Conservation (phyloP, 73 alveolate genomes). For the Breviolum minutum region DNA sequence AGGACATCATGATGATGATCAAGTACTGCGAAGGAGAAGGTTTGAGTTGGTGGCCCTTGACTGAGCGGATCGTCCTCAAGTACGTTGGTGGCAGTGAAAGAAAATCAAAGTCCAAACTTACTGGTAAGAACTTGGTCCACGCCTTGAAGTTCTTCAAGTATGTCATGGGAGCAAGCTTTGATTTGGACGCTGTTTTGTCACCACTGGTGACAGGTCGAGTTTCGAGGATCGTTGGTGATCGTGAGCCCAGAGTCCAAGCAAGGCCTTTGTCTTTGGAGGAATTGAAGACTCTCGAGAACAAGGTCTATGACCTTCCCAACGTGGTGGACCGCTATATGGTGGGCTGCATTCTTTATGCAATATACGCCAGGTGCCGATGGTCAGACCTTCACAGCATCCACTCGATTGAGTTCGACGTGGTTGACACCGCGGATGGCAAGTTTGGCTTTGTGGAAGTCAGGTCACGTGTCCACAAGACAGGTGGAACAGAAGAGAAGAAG, state of each 20-base stretch:
- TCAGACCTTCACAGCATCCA: background rate
- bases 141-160: background rate
- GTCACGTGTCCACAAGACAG: background rate
- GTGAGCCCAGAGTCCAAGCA: background rate
- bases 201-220: background rate
- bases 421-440: background rate
- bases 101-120: too few relatives aligned
- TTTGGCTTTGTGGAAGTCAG: background rate
- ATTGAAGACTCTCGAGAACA: background rate
- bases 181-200: background rate
- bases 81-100: background rate
- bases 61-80: background rate
- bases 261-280: background rate
- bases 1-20: background rate
- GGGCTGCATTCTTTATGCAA: background rate
- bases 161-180: background rate
- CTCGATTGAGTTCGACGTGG: background rate
- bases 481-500: background rate
- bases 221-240: background rate
- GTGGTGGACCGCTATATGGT: background rate
- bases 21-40: background rate
- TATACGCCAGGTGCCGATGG: background rate
- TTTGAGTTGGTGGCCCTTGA: background rate
- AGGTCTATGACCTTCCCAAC: background rate
- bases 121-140: background rate